These are phyloP conservation scores for Citrullus mucosospermus DNA, from an alignment of 306 rosid species.

Conservation along the genomic window DNA sequence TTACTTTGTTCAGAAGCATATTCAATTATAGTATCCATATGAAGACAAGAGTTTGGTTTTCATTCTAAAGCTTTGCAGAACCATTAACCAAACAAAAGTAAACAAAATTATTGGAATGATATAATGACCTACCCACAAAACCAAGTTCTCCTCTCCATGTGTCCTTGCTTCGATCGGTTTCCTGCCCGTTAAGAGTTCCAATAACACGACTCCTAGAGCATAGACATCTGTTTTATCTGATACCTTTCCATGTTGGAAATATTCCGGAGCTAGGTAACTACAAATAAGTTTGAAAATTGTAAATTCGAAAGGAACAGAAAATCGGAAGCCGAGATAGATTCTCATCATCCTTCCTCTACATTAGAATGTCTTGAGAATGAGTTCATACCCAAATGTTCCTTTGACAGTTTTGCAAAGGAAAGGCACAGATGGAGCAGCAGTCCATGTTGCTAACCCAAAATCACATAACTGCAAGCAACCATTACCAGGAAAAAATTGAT, in stretches of 20 bases:
- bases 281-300: neutral
- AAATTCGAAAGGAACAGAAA: neutral
- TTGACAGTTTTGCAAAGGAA: slow-evolving; percentile 96
- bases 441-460: slow-evolving; percentile 97
- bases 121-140: slow-evolving; percentile 66
- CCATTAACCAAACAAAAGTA: neutral
- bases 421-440: slow-evolving; percentile 92
- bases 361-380: neutral
- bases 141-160: slow-evolving; percentile 84
- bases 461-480: slow-evolving; percentile 59
- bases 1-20: neutral
- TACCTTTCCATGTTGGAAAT: slow-evolving; percentile 94
- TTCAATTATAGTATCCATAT: neutral
- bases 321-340: neutral
- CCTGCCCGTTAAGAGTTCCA: slow-evolving; percentile 90
- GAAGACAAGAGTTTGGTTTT: neutral
- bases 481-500: neutral
- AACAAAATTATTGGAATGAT: neutral
- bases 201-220: slow-evolving; percentile 84
- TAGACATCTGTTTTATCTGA: slow-evolving; percentile 92
- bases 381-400: slow-evolving; percentile 91
- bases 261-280: slow-evolving; percentile 96
- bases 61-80: neutral
- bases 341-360: neutral
- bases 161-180: slow-evolving; percentile 77